Conservation (phyloP, 805 yeast genomes). For the Suhomyces sp. region DNA sequence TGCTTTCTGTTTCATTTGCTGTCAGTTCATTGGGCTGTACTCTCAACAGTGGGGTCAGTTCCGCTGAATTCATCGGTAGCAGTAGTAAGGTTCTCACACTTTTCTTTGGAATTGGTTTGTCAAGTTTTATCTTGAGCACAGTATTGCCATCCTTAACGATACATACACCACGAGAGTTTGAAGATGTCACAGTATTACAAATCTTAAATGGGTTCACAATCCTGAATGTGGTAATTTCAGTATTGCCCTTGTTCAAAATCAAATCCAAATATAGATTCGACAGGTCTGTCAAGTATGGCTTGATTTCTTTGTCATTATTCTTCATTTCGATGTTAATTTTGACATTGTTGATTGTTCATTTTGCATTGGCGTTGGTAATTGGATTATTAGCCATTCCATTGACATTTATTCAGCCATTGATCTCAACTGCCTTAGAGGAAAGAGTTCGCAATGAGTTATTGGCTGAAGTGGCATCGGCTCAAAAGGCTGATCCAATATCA, state of each 20-base stretch:
- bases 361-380: constrained; percentile 71
- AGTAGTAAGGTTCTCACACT: constrained; percentile 24
- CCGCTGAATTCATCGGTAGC: constrained; percentile 18
- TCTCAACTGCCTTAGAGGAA: constrained; percentile 13
- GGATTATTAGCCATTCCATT: constrained; percentile 77
- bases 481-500: constrained; percentile 9
- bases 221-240: constrained; percentile 13
- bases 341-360: constrained; percentile 77
- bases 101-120: constrained; percentile 29
- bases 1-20: constrained; percentile 67
- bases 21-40: constrained; percentile 62
- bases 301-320: constrained; percentile 50
- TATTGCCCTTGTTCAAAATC: constrained; percentile 12
- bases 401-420: constrained; percentile 52
- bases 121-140: constrained; percentile 23
- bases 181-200: constrained; percentile 12
- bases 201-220: constrained; percentile 18
- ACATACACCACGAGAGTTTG: constrained; percentile 13
- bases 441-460: constrained; percentile 5
- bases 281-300: constrained; percentile 22
- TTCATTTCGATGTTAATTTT: constrained; percentile 66
- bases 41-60: constrained; percentile 42
- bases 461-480: not conserved
- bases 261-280: constrained; percentile 14
- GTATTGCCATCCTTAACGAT: constrained; percentile 25